phyloP scores from a whole-genome alignment of 345 rosid species.

The Eucalyptus polyanthemos region DNA sequence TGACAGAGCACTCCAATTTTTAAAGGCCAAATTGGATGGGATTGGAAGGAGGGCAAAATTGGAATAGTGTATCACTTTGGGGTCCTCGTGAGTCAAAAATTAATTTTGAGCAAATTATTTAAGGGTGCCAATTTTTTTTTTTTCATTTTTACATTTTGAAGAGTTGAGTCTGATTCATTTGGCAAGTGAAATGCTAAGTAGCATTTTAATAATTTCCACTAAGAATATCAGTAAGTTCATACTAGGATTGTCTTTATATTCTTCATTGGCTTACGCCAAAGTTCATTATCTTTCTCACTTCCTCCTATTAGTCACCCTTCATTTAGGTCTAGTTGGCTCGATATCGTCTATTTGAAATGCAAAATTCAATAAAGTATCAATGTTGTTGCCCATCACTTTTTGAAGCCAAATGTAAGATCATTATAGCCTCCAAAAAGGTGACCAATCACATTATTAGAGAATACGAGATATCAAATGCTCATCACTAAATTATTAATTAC shows the following conservation, averaged over 20 bases:
- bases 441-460: too few relatives aligned
- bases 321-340: neutral
- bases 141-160: too few relatives aligned
- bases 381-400: too few relatives aligned
- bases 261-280: neutral
- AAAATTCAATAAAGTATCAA: neutral
- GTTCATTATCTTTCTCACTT: neutral
- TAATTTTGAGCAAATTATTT: neutral
- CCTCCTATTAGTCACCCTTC: neutral
- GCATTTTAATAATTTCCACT: neutral
- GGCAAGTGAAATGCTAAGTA: neutral
- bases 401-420: too few relatives aligned
- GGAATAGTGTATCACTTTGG: neutral
- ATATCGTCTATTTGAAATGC: neutral
- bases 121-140: accelerated
- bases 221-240: neutral
- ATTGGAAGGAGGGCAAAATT: too few relatives aligned
- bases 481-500: neutral
- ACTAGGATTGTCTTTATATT: neutral
- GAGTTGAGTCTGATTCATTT: neutral
- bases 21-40: accelerated
- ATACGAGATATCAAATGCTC: too few relatives aligned
- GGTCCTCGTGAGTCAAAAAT: too few relatives aligned
- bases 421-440: accelerated
- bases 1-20: too few relatives aligned